Evolutionary conservation across 225 moss, liverwort and hornwort species (phyloP).

Genomic region (Anthoceros angustus): DNA sequence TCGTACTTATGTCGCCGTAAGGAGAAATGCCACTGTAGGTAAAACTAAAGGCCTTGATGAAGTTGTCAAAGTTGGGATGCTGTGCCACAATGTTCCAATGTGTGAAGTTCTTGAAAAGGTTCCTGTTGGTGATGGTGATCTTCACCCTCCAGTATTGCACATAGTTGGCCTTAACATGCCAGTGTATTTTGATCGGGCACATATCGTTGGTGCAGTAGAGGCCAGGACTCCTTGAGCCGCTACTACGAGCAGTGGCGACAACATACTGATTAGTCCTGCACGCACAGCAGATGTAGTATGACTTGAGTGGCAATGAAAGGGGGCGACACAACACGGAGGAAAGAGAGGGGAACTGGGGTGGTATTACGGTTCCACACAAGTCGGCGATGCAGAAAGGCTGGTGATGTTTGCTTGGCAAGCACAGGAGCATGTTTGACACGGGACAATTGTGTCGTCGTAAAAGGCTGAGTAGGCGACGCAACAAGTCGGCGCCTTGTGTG

Average conservation of each 20-base stretch:
- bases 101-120: constrained; percentile 33
- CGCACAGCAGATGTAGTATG: constrained; percentile 21
- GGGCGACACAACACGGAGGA: no score
- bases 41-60: constrained; percentile 53
- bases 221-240: constrained; percentile 12
- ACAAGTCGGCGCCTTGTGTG: constrained; percentile 27
- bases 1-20: constrained; percentile 18
- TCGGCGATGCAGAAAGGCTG: constrained; percentile 14
- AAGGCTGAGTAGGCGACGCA: constrained; percentile 49
- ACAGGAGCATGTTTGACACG: constrained; percentile 32
- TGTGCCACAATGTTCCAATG: constrained; percentile 38
- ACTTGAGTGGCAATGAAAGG: no score
- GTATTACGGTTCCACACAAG: constrained; percentile 31
- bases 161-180: constrained; percentile 55
- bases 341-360: neutral
- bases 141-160: constrained; percentile 52
- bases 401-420: constrained; percentile 22
- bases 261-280: constrained; percentile 29
- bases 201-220: constrained; percentile 45
- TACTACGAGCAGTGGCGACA: constrained; percentile 21
- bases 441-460: constrained; percentile 42
- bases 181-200: constrained; percentile 47
- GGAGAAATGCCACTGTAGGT: constrained; percentile 34
- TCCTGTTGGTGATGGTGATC: constrained; percentile 50
- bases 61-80: constrained; percentile 47